These are phyloP conservation scores for Fusarium domesticum DNA, from an alignment of 2,329 filamentous ascomycete species.

Conservation along the genomic window DNA sequence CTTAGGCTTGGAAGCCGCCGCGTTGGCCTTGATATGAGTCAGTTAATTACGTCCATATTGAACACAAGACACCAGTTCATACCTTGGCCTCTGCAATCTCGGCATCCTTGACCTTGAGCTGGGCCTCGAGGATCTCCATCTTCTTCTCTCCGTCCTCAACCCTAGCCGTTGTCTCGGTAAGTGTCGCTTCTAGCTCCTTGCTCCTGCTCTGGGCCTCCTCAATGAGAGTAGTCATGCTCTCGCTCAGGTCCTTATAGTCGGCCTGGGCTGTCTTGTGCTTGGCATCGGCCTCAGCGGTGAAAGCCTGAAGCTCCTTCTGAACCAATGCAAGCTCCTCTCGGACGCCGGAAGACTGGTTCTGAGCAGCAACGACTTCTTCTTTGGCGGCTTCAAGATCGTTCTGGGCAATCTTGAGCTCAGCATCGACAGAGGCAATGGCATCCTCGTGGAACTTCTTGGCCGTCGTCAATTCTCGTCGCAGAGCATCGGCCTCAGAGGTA, in stretches of 20 bases:
- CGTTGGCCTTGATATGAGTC: conserved; percentile 41
- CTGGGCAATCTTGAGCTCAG: conserved; percentile 36
- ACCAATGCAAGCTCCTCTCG: conserved; percentile 46
- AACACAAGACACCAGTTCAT: conserved; percentile 13
- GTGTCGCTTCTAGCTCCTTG: conserved; percentile 49
- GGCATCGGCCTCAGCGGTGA: conserved; percentile 49
- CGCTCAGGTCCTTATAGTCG: conserved; percentile 63
- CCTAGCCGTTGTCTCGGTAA: conserved; percentile 44
- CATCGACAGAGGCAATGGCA: conserved; percentile 35
- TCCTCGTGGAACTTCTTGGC: conserved; percentile 48
- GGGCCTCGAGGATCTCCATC: conserved; percentile 50
- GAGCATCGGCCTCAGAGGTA: conserved; percentile 51
- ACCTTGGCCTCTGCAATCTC: conserved; percentile 62
- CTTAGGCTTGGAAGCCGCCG: conserved; percentile 42
- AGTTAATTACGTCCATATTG: not conserved
- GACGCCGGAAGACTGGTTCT: conserved; percentile 32
- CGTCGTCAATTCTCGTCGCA: conserved; percentile 49
- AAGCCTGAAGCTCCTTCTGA: conserved; percentile 53
- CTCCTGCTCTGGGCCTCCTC: conserved; percentile 57
- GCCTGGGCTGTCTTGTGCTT: conserved; percentile 54
- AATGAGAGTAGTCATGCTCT: conserved; percentile 58
- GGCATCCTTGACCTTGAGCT: conserved; percentile 61
- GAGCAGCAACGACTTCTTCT: conserved; percentile 35
- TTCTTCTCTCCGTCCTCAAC: conserved; percentile 48
- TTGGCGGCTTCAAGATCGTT: conserved; percentile 36